A percentile compares a stretch with the other conserved stretches of the same genome.
Evolutionary conservation across 2,329 filamentous ascomycete species (phyloP).

Genomic region (Ophiostoma perfectum): DNA sequence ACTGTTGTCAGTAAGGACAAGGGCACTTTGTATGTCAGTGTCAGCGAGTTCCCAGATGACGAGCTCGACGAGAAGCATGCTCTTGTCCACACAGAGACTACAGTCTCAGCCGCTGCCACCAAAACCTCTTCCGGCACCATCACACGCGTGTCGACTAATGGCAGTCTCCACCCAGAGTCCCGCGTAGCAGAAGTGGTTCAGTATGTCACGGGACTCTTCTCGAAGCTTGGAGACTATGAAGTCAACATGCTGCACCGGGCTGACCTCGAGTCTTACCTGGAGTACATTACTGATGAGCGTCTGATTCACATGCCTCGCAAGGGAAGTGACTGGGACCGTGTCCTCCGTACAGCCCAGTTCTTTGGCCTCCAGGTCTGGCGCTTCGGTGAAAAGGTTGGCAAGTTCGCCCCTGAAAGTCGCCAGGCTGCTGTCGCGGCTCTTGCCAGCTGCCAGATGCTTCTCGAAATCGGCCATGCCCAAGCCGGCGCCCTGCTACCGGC

Average conservation of each 20-base stretch:
- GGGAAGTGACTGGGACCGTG: conserved; percentile 40
- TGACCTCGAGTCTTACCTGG: conserved; percentile 34
- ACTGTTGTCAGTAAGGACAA: not conserved
- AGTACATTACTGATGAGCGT: conserved; percentile 38
- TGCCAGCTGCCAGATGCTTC: conserved; percentile 37
- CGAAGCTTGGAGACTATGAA: conserved; percentile 31
- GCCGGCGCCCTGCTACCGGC: conserved; percentile 37
- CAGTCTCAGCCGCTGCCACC: not conserved
- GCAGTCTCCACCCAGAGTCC: conserved; percentile 14
- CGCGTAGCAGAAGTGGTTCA: conserved; percentile 21
- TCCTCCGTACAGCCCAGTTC: conserved; percentile 39
- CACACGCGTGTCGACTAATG: conserved; percentile 4
- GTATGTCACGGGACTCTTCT: conserved; percentile 25
- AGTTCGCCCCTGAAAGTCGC: conserved; percentile 30
- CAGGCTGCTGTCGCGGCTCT: conserved; percentile 33
- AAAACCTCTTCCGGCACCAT: not conserved
- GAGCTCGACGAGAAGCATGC: not conserved
- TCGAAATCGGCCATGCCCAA: conserved; percentile 39
- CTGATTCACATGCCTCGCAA: conserved; percentile 39
- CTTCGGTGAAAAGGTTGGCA: conserved; percentile 34
- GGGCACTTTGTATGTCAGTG: not conserved
- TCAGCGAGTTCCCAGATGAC: not conserved
- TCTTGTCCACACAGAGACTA: not conserved
- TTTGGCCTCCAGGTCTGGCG: conserved; percentile 38
- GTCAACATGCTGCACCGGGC: conserved; percentile 29